phyloP scores from a whole-genome alignment of 768 basidiomycete genomes.

The Agaricus blazei region DNA sequence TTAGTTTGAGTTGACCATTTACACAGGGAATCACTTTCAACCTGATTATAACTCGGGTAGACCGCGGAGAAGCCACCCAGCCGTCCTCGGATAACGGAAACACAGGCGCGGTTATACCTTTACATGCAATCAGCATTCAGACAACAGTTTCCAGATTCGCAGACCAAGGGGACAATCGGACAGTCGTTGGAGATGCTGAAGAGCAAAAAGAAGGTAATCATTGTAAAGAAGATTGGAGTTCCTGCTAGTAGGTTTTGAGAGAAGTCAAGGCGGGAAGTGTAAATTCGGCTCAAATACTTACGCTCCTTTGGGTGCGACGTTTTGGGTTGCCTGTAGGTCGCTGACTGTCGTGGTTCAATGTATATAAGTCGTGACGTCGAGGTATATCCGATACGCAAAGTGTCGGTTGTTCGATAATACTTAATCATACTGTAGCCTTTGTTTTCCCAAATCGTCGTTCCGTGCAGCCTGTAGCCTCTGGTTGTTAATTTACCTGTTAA shows the following conservation, averaged over 20 bases:
- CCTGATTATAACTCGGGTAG: conserved; percentile 19
- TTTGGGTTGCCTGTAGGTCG: too few species aligned
- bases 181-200: not conserved
- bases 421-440: too few species aligned
- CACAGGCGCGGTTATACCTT: not conserved
- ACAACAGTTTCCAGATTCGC: conserved; percentile 3
- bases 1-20: not conserved
- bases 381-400: too few species aligned
- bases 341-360: too few species aligned
- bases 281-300: too few species aligned
- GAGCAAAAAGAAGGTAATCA: not conserved
- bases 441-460: too few species aligned
- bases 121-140: conserved; percentile 6
- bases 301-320: too few species aligned
- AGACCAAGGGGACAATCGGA: not conserved
- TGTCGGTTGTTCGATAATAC: too few species aligned
- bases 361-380: too few species aligned
- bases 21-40: conserved; percentile 24
- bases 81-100: conserved; percentile 5
- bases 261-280: too few species aligned
- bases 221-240: not conserved
- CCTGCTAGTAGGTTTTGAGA: not conserved
- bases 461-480: too few species aligned
- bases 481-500: too few species aligned
- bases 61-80: conserved; percentile 12